Evolutionary conservation across 129 eudicot genomes (phyloP), one percentile per base, ranked within the genome.

Genomic region (Pittosporum tobira): DNA sequence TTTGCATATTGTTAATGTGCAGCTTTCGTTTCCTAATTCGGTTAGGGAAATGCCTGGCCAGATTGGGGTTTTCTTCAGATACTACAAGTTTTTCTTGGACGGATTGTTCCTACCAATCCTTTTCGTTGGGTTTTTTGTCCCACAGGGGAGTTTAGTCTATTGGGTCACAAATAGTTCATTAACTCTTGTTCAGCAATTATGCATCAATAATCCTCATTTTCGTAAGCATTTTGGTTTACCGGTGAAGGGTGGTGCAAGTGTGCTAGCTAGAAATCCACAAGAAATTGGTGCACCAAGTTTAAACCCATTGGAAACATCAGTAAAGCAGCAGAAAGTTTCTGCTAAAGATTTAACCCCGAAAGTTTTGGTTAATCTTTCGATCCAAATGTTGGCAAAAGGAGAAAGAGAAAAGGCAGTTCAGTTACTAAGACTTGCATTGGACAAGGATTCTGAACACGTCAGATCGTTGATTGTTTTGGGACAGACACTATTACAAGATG

Each of bases 71-170:
- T 67, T 85, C 48, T 63, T 61, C 71, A 85, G 95, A 66, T 21
- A 30, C 47, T 89, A 75, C 83, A 75, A 65, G 77, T 61, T 22
- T 53, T 80, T 82, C 63, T 57, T 85, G 94, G 78, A 75, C 53
- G 45, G 77, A 37, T 57, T 89, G 63, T 62, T 91, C 36, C 43
- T 89, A 48, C 95, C 97, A 19, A 66, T 82, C 19, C 18, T 85
- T 64, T 56, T 82, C 63, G 49, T 62, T 48, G 78, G 86, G 4
- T 44, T 40, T 51, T 55, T 28, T 38, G 37, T 47, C 31, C 71
- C 76, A 59, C 94, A 90, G 89, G 97, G 94, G 21, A 80, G 95
- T 73, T 84, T 86, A 62, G 72, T 90, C 38, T 85, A 82, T 61
- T 90, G 97, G 97, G 71, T 85, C 24, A 75, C 94, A 29, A 90